These are phyloP conservation scores for Strobilomyces dryophilus DNA, from an alignment of 768 basidiomycete genomes.

Conservation along the genomic window DNA sequence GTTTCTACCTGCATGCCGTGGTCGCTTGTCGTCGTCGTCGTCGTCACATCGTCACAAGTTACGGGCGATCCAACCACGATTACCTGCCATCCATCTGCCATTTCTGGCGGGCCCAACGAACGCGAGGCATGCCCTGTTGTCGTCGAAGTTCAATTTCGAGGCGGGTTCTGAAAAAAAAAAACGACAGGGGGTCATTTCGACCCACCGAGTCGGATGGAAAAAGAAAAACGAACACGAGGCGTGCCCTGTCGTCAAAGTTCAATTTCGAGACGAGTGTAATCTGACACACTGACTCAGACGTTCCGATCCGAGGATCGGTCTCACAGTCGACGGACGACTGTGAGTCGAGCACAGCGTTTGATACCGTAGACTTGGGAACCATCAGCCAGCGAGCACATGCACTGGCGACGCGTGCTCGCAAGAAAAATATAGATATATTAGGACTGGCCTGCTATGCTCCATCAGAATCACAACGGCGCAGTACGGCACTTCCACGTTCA, in stretches of 20 bases:
- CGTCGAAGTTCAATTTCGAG: no score
- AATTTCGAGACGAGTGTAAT: no score
- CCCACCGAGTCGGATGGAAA: background rate
- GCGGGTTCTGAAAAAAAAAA: background rate
- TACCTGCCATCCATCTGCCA: background rate
- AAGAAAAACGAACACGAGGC: no score
- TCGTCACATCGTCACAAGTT: no score
- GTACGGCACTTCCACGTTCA: conserved; percentile 3
- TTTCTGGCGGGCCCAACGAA: background rate
- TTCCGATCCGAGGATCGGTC: no score
- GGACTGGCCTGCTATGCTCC: background rate
- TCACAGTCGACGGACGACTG: no score
- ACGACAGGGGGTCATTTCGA: background rate
- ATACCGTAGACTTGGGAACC: background rate
- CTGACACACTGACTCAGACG: no score
- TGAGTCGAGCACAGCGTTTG: background rate
- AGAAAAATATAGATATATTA: background rate
- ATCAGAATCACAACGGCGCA: background rate
- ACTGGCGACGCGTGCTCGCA: no score
- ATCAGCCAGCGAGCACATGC: background rate
- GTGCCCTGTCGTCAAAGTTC: no score
- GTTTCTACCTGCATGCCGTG: no score
- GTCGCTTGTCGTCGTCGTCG: background rate
- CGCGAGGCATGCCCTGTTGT: no score
- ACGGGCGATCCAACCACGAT: background rate